Evolutionary conservation across 495 filamentous ascomycete species (phyloP).

Genomic region (Aspergillus sclerotiicarbonarius): DNA sequence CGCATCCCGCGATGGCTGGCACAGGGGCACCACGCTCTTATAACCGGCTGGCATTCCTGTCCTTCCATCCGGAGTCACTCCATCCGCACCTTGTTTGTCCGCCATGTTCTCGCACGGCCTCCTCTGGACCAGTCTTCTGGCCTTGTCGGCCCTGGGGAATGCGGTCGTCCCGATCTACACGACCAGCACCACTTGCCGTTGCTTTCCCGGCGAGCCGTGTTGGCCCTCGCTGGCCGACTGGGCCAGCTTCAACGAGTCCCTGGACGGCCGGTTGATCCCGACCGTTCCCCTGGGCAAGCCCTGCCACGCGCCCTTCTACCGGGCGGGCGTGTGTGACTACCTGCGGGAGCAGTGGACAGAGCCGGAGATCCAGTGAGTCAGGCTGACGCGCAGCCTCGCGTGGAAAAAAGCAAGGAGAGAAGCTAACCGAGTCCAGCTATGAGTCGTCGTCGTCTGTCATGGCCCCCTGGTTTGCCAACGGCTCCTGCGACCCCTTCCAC

Average conservation of each 20-base stretch:
- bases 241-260: constrained; percentile 17
- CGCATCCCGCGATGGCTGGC: neutral
- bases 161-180: neutral
- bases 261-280: constrained; percentile 15
- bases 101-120: neutral
- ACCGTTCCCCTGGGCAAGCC: constrained; percentile 14
- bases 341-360: constrained; percentile 22
- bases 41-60: neutral
- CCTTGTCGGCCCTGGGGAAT: neutral
- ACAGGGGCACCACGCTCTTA: no score
- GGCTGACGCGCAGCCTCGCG: neutral
- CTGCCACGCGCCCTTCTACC: constrained; percentile 19
- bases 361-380: constrained; percentile 31
- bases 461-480: constrained; percentile 39
- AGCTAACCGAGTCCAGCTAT: constrained; percentile 20
- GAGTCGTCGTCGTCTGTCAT: constrained; percentile 40
- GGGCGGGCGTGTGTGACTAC: constrained; percentile 3
- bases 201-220: constrained; percentile 13
- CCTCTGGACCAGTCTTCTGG: neutral
- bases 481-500: constrained; percentile 56
- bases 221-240: constrained; percentile 17
- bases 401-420: neutral
- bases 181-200: neutral
- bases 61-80: neutral
- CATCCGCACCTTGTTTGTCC: neutral